A percentile compares a stretch with the other conserved stretches of the same genome.
Conservation (phyloP, 2,329 filamentous ascomycete genomes). For the Fusarium keratoplasticum region DNA sequence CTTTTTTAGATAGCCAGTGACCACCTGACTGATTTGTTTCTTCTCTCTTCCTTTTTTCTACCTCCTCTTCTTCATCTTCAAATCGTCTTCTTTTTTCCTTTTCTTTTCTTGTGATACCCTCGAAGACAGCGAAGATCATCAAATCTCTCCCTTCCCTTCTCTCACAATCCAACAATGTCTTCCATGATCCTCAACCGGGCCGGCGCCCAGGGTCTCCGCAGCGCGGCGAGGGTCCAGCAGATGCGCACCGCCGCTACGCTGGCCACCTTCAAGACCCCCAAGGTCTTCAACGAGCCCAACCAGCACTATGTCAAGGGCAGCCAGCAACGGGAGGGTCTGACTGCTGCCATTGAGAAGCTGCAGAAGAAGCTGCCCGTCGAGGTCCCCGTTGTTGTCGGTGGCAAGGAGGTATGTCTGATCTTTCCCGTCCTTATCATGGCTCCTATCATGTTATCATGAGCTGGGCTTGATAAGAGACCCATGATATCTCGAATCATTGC, state of each 20-base stretch:
- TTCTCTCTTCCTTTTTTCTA: conserved; percentile 9
- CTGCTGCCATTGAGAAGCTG: conserved; percentile 76
- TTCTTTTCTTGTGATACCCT: conserved; percentile 38
- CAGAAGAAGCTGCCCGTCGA: conserved; percentile 78
- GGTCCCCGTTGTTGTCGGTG: conserved; percentile 85
- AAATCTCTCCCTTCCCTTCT: neutral
- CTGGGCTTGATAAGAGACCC: neutral
- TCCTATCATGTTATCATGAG: neutral
- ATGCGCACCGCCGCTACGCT: conserved; percentile 65
- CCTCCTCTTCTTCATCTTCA: conserved; percentile 5
- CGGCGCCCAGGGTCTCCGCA: conserved; percentile 47
- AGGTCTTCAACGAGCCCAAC: conserved; percentile 94
- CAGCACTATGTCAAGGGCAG: conserved; percentile 91
- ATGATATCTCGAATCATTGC: neutral
- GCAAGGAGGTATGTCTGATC: conserved; percentile 73
- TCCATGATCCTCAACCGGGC: conserved; percentile 50
- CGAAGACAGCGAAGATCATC: conserved; percentile 26
- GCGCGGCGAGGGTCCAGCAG: conserved; percentile 46
- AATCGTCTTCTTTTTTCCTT: conserved; percentile 20
- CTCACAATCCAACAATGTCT: conserved; percentile 45
- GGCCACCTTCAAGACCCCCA: conserved; percentile 88
- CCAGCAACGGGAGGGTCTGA: conserved; percentile 79
- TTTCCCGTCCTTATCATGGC: neutral
- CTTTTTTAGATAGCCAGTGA: conserved; percentile 28
- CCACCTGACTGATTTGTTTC: conserved; percentile 4